Evolutionary conservation across 176 grass and related monocot species (phyloP).

Genomic region (Oryza glumipatula): DNA sequence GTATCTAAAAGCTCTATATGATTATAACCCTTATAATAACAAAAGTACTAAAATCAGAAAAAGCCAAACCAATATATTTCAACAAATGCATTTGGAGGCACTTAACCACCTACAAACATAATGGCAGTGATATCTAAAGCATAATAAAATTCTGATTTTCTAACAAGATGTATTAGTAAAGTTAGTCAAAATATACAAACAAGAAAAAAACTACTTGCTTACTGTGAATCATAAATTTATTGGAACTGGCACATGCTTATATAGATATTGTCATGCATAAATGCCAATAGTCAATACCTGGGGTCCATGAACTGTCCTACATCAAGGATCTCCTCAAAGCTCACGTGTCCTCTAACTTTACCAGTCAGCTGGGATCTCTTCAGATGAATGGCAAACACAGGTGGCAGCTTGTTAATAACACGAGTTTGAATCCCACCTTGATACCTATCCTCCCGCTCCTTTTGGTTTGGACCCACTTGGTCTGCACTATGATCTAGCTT

Average conservation of each 20-base stretch:
- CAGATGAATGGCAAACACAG: conserved; percentile 64
- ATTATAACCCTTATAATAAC: not conserved
- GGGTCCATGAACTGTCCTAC: conserved; percentile 58
- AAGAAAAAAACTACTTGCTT: not conserved
- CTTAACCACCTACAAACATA: not conserved
- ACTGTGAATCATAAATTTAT: not conserved
- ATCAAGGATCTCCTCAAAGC: conserved; percentile 69
- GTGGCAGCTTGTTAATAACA: conserved; percentile 53
- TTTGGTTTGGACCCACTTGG: conserved; percentile 19
- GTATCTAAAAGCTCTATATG: not conserved
- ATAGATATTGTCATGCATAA: not conserved
- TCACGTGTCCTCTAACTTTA: conserved; percentile 64
- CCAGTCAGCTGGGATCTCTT: conserved; percentile 49
- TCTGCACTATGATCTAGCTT: conserved; percentile 9
- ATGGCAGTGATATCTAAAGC: conserved; percentile 2
- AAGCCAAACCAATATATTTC: not conserved
- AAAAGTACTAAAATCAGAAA: not conserved
- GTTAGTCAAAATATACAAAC: not conserved
- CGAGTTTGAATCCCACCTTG: conserved; percentile 42
- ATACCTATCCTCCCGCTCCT: conserved; percentile 38
- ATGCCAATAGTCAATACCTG: conserved; percentile 55
- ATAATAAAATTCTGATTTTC: not conserved
- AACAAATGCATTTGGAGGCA: conserved; percentile 6
- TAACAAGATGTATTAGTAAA: not conserved
- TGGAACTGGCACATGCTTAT: not conserved